phyloP scores from a whole-genome alignment of 306 rosid species.

The Parietaria judaica region DNA sequence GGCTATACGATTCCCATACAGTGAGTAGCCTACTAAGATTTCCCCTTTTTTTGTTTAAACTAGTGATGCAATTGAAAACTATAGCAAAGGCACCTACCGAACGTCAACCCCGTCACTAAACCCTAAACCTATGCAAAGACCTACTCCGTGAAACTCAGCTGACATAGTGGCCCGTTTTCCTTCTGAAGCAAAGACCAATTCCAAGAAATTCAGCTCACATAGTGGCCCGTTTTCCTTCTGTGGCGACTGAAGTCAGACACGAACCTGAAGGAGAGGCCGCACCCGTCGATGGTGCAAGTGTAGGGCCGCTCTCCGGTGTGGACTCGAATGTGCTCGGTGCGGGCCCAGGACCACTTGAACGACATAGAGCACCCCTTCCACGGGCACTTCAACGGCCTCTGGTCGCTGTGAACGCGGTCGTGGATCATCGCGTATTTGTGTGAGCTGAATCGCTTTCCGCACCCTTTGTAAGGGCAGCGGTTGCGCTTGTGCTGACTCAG shows the following conservation, averaged over 20 bases:
- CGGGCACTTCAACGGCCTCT: slow-evolving; percentile 93
- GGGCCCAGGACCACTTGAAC: slow-evolving; percentile 99
- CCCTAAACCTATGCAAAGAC: slow-evolving; percentile 34
- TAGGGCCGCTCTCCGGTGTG: slow-evolving; percentile 98
- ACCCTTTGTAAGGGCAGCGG: slow-evolving; percentile 80
- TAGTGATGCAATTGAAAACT: slow-evolving; percentile 18
- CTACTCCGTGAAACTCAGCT: slow-evolving; percentile 27
- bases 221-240: slow-evolving; percentile 87
- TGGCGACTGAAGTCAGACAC: slow-evolving; percentile 94
- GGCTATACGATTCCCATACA: neutral
- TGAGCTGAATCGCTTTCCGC: slow-evolving; percentile 87
- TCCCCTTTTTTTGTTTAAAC: neutral
- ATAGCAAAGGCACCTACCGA: slow-evolving; percentile 28
- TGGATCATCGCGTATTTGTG: slow-evolving; percentile 84
- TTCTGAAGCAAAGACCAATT: too few species aligned
- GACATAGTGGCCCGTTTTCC: neutral
- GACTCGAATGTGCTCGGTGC: slow-evolving; percentile 91
- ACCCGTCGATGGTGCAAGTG: slow-evolving; percentile 72
- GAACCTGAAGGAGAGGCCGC: slow-evolving; percentile 88
- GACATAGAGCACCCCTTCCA: slow-evolving; percentile 98
- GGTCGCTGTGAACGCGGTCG: slow-evolving; percentile 78
- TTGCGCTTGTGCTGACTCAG: slow-evolving; percentile 68
- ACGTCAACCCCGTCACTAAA: slow-evolving; percentile 33
- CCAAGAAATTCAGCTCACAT: slow-evolving; percentile 15
- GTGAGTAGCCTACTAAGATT: neutral